Evolutionary conservation across 2,329 filamentous ascomycete genomes (phyloP), one percentile per base, ranked within the genome.

Genomic region (Diaporthe humulicola): DNA sequence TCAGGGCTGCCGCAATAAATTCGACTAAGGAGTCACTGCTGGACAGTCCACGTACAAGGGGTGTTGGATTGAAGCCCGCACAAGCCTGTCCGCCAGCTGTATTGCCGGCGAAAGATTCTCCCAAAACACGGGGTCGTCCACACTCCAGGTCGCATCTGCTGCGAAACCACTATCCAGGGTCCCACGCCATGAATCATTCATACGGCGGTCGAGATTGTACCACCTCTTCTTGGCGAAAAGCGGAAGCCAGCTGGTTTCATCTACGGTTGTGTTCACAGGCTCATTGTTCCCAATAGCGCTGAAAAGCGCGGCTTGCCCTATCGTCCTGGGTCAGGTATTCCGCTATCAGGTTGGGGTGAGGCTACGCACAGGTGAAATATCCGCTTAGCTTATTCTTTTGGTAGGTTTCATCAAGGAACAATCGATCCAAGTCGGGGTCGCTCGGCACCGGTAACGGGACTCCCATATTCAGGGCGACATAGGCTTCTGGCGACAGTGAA

Each of bases 121-220:
- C 70, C 70, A 73, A 19, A 73, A 28, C 17, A 54, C 30, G 30
- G 58, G 70, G n/a, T 54, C 36, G 30, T 73, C 70, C 28, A 73
- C 70, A n/a, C 33, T 73, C n/a, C 30, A 73, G 8, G n/a, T 66
- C 22, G 70, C 56, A 54, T 73, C 17, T 42, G n/a, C 25, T 28
- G 30, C 40, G 28, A 71, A n/a, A 58, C 25, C 40, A 38, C 38
- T 33, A 36, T 71, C 54, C 3, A 60, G 54, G 28, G 36, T 60
- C 4, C 54, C 54, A 17, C 25, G 22, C 15, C 45, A 36, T 10
- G 28, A 56, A 22, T 58, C 17, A 15, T 40, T 5, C 30, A 71
- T 12, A 19, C 9, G 33, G 25, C 30, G 25, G 14, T 71, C 9
- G 22, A 71, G 54, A 36, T 71, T 60, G 19, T 71, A 58, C 54